Base-by-base conservation (phyloP, 805 yeast species). In the Candida pseudoglaebosa region DNA sequence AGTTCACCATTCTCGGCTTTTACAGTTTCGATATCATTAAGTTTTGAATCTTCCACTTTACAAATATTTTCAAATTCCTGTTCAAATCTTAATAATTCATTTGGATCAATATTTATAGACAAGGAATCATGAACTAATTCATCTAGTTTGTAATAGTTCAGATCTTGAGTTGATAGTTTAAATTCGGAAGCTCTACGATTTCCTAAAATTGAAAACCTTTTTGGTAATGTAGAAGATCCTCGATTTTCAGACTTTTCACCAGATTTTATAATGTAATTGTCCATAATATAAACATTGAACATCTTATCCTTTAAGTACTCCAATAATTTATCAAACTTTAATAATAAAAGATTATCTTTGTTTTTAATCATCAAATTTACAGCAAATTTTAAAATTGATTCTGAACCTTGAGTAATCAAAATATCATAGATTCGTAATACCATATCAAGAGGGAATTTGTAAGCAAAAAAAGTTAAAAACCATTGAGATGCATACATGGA, bases 401-500 rank as follows among this genome's bases (percentile, higher is more conserved):
- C 98, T 32, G 83, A 67, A 28, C 99, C 99, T 65, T 93, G 96
- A 5, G 95, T 82, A 37, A 93, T 79, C 5, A 93, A 80, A 43
- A 87, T 76, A 63, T 93, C 99, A 59, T 77, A 87, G 29, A 93
- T 86, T 44, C 97, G 72, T 46, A 88, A 65, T 17, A 93, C 97
- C 56, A 91, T 82, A 40, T 80, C 85, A 36, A 90, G 67, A 12
- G 99, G 98, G 59, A 93, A 91, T 57, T 88, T 88, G 67, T 93
- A 93, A 5, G 96, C 95, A 62, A 93, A 93, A 47, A 93, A 74
- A 0, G 98, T 93, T 50, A 93, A 71, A 54, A 93, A 91, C 99
- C 99, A 93, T 61, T 93, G 98, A 2, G 95, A 82, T 0, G 97
- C 98, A 67, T 87, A 93, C 98, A 91, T 91, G 16, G 95, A 83